phyloP scores from a whole-genome alignment of 306 rosid species.

The Astragalus membranaceus region DNA sequence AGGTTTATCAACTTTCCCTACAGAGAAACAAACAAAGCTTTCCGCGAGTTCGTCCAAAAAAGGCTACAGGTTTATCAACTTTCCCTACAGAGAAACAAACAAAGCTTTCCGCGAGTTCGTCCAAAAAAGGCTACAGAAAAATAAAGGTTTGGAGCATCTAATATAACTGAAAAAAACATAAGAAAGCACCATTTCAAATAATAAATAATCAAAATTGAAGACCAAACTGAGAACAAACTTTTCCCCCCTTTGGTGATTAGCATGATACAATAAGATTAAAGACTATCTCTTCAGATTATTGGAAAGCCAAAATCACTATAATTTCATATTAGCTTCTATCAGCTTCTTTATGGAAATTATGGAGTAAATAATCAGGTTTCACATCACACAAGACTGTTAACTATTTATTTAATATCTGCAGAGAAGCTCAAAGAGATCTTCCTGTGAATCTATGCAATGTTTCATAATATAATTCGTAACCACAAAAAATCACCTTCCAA shows the following conservation, averaged over 20 bases:
- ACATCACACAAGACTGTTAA: slow-evolving; percentile 6
- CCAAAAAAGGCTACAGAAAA: neutral
- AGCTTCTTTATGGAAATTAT: neutral
- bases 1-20: neutral
- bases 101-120: neutral
- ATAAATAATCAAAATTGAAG: neutral
- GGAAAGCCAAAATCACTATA: slow-evolving; percentile 2
- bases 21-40: neutral
- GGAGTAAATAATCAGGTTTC: neutral
- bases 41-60: neutral
- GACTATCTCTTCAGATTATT: neutral
- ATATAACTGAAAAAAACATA: neutral
- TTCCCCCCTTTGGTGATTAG: neutral
- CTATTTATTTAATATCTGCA: neutral
- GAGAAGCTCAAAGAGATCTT: neutral
- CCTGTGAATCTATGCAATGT: neutral
- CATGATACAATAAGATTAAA: neutral
- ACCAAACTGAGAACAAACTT: slow-evolving; percentile 10
- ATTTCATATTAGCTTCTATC: neutral
- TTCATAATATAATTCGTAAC: neutral
- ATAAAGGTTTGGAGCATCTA: neutral
- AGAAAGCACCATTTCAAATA: neutral
- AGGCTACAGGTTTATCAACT: slow-evolving; percentile 10
- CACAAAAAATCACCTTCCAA: slow-evolving; percentile 13
- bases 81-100: neutral